These are phyloP conservation scores for Aspergillus ruber DNA, from an alignment of 2,329 filamentous ascomycete species.

Conservation along the genomic window DNA sequence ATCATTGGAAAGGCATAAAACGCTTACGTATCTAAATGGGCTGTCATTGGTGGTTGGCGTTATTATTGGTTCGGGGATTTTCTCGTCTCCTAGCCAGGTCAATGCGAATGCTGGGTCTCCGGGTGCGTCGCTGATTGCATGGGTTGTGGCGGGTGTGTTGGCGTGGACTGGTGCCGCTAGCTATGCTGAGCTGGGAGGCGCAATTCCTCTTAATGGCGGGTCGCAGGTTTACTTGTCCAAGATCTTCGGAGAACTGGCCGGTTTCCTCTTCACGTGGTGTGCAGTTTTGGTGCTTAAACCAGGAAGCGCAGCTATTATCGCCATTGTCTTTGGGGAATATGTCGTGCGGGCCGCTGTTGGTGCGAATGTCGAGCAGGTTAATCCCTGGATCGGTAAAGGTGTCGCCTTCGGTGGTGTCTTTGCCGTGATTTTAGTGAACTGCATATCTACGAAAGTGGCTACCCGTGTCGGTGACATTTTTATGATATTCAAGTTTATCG, in stretches of 20 bases:
- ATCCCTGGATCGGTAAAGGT: constrained; percentile 81
- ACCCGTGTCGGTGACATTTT: constrained; percentile 84
- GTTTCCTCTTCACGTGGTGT: constrained; percentile 95
- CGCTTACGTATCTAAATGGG: constrained; percentile 88
- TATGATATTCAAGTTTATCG: constrained; percentile 96
- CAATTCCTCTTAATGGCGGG: constrained; percentile 91
- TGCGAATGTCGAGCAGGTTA: constrained; percentile 74
- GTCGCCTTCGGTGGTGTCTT: constrained; percentile 73
- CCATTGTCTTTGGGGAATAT: constrained; percentile 98
- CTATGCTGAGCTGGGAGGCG: constrained; percentile 91
- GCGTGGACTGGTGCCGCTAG: constrained; percentile 95
- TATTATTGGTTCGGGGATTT: constrained; percentile 95
- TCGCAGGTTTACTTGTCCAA: constrained; percentile 91
- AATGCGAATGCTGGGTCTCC: constrained; percentile 87
- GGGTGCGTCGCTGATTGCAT: constrained; percentile 83
- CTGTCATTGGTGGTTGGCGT: constrained; percentile 84
- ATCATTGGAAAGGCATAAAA: constrained; percentile 93
- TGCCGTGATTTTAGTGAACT: constrained; percentile 77
- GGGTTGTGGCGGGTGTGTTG: constrained; percentile 81
- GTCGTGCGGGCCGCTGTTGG: constrained; percentile 82
- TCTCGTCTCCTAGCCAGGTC: constrained; percentile 88
- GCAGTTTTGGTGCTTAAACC: constrained; percentile 92
- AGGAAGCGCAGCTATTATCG: constrained; percentile 84
- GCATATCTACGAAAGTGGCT: constrained; percentile 80
- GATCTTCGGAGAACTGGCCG: constrained; percentile 88